A percentile compares a stretch with the other conserved stretches of the same genome.
Conservation (phyloP, 2,329 filamentous ascomycete genomes). For the Chalaropsis ovoidea region DNA sequence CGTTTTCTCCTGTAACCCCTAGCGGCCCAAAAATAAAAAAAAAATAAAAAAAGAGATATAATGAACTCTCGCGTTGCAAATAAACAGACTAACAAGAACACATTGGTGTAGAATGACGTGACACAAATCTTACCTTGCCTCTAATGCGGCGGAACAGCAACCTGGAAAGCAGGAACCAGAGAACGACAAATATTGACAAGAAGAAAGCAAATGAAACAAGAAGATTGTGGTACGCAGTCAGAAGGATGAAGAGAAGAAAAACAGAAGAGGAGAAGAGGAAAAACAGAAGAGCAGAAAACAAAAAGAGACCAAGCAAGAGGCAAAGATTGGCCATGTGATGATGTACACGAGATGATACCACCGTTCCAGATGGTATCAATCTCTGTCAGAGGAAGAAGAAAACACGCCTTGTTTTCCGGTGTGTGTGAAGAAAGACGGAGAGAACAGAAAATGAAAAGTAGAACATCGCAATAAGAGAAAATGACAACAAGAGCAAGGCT, state of each 20-base stretch:
- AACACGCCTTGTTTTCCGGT: background rate
- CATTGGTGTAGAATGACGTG: background rate
- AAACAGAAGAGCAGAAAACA: background rate
- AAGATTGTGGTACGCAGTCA: background rate
- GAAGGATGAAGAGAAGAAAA: no score
- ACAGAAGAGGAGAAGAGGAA: background rate
- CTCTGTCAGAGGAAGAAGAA: background rate
- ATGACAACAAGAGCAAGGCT: conserved; percentile 12
- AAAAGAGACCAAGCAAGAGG: background rate
- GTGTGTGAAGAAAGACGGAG: background rate
- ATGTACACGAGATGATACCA: background rate
- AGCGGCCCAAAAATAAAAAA: background rate
- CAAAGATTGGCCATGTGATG: background rate
- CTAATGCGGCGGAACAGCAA: background rate
- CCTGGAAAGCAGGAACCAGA: background rate
- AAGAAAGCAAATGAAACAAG: conserved; percentile 2
- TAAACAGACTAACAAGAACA: background rate
- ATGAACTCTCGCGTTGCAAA: background rate
- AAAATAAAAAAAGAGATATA: background rate
- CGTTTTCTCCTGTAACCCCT: conserved; percentile 1
- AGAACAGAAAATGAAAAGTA: background rate
- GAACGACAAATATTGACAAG: conserved; percentile 3
- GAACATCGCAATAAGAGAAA: conserved; percentile 1
- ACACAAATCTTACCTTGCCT: background rate
- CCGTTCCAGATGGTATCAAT: background rate